These are phyloP conservation scores for Fusarium solani-melongenae DNA, from an alignment of 2,329 filamentous ascomycete species.

Conservation along the genomic window DNA sequence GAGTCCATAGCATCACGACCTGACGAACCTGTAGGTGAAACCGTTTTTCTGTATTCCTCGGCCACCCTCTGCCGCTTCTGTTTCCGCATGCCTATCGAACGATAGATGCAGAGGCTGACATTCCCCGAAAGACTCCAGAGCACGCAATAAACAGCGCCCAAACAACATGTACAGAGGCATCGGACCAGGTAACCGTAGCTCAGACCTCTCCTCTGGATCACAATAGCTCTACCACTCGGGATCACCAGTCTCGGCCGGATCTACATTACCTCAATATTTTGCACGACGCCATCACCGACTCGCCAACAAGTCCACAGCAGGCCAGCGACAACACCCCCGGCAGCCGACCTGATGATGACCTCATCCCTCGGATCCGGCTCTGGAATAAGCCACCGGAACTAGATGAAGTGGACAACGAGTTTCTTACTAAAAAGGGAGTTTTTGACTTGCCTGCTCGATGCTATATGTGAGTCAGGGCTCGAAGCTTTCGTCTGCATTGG, in stretches of 20 bases:
- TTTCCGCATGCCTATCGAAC: too few species aligned
- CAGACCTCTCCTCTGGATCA: not conserved
- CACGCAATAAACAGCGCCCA: not conserved
- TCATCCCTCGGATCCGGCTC: conserved; percentile 3
- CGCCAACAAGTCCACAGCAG: rapidly evolving
- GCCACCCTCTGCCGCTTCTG: too few species aligned
- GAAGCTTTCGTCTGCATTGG: not conserved
- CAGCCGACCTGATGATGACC: not conserved
- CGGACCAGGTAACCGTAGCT: not conserved
- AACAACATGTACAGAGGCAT: not conserved
- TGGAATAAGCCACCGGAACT: conserved; percentile 14
- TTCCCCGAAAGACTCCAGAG: not conserved
- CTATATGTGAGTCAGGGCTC: not conserved
- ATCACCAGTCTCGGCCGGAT: not conserved
- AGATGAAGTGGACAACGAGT: conserved; percentile 25
- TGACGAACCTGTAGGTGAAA: not conserved
- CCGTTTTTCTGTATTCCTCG: too few species aligned
- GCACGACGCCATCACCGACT: conserved; percentile 11
- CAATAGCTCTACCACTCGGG: too few species aligned
- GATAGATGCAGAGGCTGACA: too few species aligned
- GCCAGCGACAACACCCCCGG: not conserved
- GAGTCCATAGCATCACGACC: not conserved
- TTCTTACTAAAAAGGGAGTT: conserved; percentile 28
- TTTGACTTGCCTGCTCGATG: conserved; percentile 21
- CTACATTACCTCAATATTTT: conserved; percentile 31